These are phyloP conservation scores for Scheffersomyces lignicola DNA, from an alignment of 1,139 yeast species.

Conservation along the genomic window DNA sequence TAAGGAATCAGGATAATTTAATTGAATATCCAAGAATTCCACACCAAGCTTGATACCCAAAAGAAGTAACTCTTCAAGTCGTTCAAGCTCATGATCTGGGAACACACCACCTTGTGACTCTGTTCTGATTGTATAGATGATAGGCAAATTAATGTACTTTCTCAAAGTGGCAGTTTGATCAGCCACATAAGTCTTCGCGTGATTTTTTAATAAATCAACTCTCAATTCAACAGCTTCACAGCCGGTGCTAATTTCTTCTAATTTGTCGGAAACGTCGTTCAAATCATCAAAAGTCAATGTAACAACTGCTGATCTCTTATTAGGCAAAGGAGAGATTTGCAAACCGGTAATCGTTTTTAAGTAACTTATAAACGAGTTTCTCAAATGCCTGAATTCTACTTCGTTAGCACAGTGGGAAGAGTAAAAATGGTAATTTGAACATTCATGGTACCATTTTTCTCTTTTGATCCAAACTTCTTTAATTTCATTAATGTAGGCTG, in stretches of 20 bases:
- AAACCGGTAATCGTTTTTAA: conserved; percentile 66
- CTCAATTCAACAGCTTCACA: conserved; percentile 82
- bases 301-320: conserved; percentile 64
- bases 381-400: conserved; percentile 56
- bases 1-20: conserved; percentile 38
- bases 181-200: conserved; percentile 57
- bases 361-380: conserved; percentile 59
- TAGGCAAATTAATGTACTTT: conserved; percentile 63
- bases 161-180: conserved; percentile 75
- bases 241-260: conserved; percentile 60
- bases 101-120: conserved; percentile 79
- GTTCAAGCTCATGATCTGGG: conserved; percentile 51
- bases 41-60: conserved; percentile 71
- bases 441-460: conserved; percentile 74
- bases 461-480: conserved; percentile 82
- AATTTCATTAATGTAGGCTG: conserved; percentile 81
- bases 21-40: conserved; percentile 55
- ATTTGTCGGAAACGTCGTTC: conserved; percentile 38
- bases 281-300: conserved; percentile 66
- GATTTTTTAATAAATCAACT: conserved; percentile 65
- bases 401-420: conserved; percentile 68
- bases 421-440: conserved; percentile 77
- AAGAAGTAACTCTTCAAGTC: conserved; percentile 51
- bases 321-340: conserved; percentile 44
- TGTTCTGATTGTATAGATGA: conserved; percentile 80